Base-by-base conservation (phyloP, 1,139 yeast species). In the Taiozyma sp. region DNA sequence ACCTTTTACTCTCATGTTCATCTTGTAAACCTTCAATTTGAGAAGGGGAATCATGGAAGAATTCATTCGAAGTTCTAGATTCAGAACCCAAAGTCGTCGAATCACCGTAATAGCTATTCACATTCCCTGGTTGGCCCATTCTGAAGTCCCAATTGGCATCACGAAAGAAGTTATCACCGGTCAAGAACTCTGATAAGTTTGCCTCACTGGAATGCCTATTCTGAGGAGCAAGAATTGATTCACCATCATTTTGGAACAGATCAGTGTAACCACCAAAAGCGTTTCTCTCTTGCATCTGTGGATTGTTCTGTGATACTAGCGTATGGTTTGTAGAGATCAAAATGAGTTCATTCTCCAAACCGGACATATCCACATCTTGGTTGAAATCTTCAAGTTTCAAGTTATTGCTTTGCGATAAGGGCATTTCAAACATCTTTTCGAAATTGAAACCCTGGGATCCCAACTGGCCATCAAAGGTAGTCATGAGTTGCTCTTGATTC, bases 81-180 rank as follows among this genome's bases (percentile, higher is more conserved):
- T 56, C 58, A 3, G 62, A 59, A 2, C 60, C 62, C 42, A 62
- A 34, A 3, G 65, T 61, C 2, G 61, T 47, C 3, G 58, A 50
- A 24, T 62, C 64, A 10, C 54, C 57, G 44, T 52, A 54, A 44
- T 50, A 30, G 29, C 47, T 50, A 42, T 51, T 55, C 24, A 37
- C 34, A 37, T 47, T 50, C 4, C 43, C 46, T 14, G 28, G 43
- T 13, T 34, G 37, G 32, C 45, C 40, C 30, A 47, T 30, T 7
- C 46, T 45, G 28, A 52, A 49, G 28, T 54, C 56, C 56, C 56
- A 55, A 28, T 45, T 43, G 16, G 53, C 39, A 37, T 55, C 59
- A 21, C 53, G 50, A 8, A 55, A 41, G 14, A 54, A 53, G 35
- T 47, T 49, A 16, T 55, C 55, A 32, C 45, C 48, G 39, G 50